Evolutionary conservation across 345 rosid species (phyloP), one percentile per base, ranked within the genome.

Genomic region (Linum lewisii): DNA sequence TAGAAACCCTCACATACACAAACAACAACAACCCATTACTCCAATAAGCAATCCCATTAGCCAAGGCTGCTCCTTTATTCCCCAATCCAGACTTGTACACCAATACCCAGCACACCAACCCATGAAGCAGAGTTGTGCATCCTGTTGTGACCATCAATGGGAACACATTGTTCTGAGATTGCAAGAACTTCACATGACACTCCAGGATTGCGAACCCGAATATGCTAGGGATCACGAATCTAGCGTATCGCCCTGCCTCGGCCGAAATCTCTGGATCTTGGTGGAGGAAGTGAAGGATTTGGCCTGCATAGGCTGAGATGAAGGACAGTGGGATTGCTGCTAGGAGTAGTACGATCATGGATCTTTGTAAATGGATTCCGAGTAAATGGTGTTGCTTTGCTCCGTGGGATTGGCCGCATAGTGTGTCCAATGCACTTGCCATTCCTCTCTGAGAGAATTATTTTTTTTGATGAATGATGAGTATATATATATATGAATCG

Each of bases 341-440:
- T 11, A n/a, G 21, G 19, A 51, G n/a, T 7, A 51, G 54, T 2
- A 21, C 22, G 19, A 51, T n/a, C 54, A 51, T 51, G 8, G 21
- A 18, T 11, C 54, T 11, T 18, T 51, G 54, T 2, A 21, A 7
- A 20, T 51, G 22, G 22, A 51, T 51, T 18, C 54, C 54, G 22
- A 51, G 54, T 1, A 18, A 7, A 18, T 51, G 4, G 54, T 51
- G 19, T 9, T 51, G 54, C 8, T 21, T 21, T 11, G 54, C 54
- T 1, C 54, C 54, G 22, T 51, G n/a, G 54, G 54, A n/a, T 51
- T 51, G 54, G 8, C 54, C 54, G 22, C 54, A 51, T n/a, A 51
- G 54, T 18, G 54, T 51, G 19, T 51, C 54, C 54, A 51, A 18
- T 51, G 54, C 54, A 18, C 54, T 51, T 18, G 21, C 54, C 22